Evolutionary conservation across 768 basidiomycete genomes (phyloP).

Genomic region (Pisolithus tinctorius): DNA sequence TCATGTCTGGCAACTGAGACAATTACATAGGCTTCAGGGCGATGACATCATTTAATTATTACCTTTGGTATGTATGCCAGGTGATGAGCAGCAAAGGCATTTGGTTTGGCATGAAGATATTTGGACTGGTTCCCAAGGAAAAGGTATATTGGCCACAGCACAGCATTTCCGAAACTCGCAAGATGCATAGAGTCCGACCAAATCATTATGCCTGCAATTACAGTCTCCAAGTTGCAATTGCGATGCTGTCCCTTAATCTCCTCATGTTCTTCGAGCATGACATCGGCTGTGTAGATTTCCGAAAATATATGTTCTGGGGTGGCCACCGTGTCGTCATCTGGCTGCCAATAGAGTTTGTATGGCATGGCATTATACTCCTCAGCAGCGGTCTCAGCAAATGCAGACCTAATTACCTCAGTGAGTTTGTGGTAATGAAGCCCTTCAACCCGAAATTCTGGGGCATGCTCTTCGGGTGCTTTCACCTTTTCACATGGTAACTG

Average conservation of each 20-base stretch:
- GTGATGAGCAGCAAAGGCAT: no score
- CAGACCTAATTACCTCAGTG: neutral
- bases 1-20: constrained; percentile 10
- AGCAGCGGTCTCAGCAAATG: neutral
- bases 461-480: no score
- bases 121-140: no score
- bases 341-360: constrained; percentile 3
- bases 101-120: no score
- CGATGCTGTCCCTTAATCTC: neutral
- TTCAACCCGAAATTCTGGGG: no score
- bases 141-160: constrained; percentile 12
- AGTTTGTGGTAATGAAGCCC: neutral
- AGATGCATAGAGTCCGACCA: constrained; percentile 22
- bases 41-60: neutral
- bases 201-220: constrained; percentile 15
- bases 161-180: constrained; percentile 12
- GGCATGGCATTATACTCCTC: neutral
- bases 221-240: constrained; percentile 11
- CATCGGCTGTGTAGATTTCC: neutral
- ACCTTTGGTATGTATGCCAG: no score
- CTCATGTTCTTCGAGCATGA: constrained; percentile 1
- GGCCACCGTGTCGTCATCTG: neutral
- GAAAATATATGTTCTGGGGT: neutral
- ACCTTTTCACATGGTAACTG: no score
- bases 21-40: neutral